Conservation (phyloP, 345 rosid genomes). For the Populus alba region DNA sequence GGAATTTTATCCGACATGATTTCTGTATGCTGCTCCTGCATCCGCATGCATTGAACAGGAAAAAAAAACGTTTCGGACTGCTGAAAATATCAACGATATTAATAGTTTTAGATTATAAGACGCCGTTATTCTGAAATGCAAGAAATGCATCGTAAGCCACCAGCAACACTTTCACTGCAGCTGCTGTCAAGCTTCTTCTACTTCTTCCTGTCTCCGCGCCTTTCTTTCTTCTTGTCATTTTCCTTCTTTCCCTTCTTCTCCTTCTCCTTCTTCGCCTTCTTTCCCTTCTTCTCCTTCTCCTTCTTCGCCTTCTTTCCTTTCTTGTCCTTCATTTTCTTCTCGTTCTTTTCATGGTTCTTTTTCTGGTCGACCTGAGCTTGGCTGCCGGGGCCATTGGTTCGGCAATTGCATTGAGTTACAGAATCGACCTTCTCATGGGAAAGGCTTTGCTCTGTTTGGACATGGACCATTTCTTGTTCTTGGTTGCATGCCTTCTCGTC, state of each 20-base stretch:
- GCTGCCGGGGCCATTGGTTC: background rate
- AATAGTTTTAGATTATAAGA: no score
- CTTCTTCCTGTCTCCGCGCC: conserved; percentile 6
- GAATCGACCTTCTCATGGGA: background rate
- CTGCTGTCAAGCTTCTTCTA: conserved; percentile 5
- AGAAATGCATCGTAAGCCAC: no score
- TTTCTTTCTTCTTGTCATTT: conserved; percentile 1
- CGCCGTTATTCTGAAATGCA: no score
- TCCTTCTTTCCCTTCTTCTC: background rate
- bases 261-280: background rate
- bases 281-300: background rate
- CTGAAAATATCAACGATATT: background rate
- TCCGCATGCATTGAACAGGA: background rate
- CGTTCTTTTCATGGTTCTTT: background rate
- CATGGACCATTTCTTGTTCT: background rate
- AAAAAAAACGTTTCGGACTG: background rate
- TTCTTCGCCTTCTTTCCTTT: background rate
- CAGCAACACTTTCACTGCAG: conserved; percentile 4
- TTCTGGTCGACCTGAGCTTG: background rate
- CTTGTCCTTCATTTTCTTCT: conserved; percentile 11
- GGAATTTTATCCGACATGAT: background rate
- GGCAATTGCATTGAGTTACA: background rate
- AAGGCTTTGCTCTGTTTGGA: background rate
- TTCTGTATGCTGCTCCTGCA: background rate
- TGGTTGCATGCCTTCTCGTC: background rate